phyloP scores from a whole-genome alignment of 192 early-diverging fungal genomes.

The Coemansia sp. region DNA sequence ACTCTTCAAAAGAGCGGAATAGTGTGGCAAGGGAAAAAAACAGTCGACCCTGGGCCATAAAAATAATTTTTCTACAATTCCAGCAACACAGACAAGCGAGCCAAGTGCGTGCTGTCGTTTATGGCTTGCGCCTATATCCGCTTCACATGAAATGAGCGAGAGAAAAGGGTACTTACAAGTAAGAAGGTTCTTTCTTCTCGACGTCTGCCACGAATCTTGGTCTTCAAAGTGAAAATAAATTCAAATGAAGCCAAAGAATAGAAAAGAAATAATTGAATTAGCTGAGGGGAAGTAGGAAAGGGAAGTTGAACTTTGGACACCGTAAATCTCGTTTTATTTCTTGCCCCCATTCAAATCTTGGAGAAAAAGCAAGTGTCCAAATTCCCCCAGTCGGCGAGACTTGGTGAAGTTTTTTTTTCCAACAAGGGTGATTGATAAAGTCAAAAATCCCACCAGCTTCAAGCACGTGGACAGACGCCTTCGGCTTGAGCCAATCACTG shows the following conservation, averaged over 20 bases:
- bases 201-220: conserved; percentile 8
- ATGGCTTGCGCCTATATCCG: background rate
- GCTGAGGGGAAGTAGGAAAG: conserved; percentile 2
- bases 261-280: conserved; percentile 15
- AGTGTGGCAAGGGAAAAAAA: conserved; percentile 4
- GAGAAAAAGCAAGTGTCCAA: too few species aligned
- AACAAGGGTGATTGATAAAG: background rate
- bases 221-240: conserved; percentile 14
- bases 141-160: background rate
- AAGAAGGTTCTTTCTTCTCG: conserved; percentile 3
- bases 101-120: background rate
- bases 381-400: too few species aligned
- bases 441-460: background rate
- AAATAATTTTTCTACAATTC: background rate
- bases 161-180: conserved; percentile 1
- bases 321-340: background rate
- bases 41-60: too few species aligned
- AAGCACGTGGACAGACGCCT: background rate
- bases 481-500: background rate
- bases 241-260: conserved; percentile 30
- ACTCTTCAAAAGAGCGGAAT: conserved; percentile 4
- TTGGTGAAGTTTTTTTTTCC: background rate
- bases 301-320: background rate
- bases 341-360: too few species aligned
- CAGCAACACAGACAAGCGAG: background rate